Percentiles rank a stretch among this genome's conserved stretches.
These are phyloP conservation scores for Volvox carteri DNA, from an alignment of 163 green algal species.

Conservation along the genomic window DNA sequence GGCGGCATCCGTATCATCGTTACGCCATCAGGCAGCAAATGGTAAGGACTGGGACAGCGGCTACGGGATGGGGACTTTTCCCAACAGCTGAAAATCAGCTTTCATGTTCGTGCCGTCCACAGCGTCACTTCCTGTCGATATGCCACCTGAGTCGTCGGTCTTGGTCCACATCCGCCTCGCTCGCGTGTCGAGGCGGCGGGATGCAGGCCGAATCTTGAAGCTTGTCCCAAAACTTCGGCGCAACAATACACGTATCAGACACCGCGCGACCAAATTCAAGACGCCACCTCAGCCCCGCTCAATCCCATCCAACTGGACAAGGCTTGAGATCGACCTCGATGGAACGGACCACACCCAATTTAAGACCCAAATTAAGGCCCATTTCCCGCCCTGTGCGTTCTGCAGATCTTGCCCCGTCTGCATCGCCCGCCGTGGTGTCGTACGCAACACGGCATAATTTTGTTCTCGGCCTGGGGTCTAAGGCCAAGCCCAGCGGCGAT, in stretches of 20 bases:
- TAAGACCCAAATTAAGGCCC: not conserved
- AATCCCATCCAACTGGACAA: not conserved
- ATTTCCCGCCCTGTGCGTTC: not conserved
- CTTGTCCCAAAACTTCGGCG: no score
- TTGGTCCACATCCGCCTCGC: no score
- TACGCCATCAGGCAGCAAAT: no score
- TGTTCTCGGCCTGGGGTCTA: slow-evolving; percentile 9
- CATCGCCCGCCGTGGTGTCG: slow-evolving; percentile 4
- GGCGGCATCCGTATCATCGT: not conserved
- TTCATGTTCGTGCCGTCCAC: no score
- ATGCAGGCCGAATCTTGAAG: no score
- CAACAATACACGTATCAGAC: not conserved
- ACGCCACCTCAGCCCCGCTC: no score
- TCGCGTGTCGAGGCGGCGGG: no score
- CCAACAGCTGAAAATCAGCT: no score
- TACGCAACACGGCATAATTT: slow-evolving; percentile 25
- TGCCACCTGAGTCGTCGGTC: no score
- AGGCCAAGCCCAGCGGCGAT: not conserved
- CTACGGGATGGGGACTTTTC: not conserved
- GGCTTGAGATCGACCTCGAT: not conserved
- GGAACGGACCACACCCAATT: not conserved
- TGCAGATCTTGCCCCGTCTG: not conserved
- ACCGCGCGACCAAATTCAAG: not conserved
- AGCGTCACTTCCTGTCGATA: no score
- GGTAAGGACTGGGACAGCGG: not conserved